phyloP scores from a whole-genome alignment of 1,284 basidiomycete species.

The Ustilago tritici region DNA sequence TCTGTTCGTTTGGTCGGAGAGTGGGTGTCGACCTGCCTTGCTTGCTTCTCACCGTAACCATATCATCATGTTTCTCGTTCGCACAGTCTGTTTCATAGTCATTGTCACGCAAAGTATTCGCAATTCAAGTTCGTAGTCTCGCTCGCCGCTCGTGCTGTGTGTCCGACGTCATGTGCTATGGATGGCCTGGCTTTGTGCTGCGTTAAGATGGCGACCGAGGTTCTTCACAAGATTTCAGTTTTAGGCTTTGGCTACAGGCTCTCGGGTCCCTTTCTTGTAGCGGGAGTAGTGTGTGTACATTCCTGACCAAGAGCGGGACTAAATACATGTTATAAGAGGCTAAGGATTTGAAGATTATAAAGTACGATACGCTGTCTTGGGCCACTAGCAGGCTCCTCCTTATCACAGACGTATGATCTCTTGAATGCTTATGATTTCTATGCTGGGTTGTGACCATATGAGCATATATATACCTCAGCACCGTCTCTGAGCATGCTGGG shows the following conservation, averaged over 20 bases:
- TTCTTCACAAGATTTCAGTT: background rate
- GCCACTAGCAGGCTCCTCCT: too few species aligned
- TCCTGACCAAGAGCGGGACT: too few species aligned
- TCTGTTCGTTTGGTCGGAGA: background rate
- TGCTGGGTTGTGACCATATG: too few species aligned
- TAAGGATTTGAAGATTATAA: too few species aligned
- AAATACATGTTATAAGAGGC: too few species aligned
- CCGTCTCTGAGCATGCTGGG: too few species aligned
- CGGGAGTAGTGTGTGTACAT: too few species aligned
- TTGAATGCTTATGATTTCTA: too few species aligned
- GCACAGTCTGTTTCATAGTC: conserved; percentile 6
- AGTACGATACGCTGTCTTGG: too few species aligned
- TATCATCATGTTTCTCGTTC: background rate
- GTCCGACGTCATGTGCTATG: background rate
- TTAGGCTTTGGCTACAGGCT: background rate
- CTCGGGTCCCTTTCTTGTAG: background rate
- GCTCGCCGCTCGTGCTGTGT: background rate
- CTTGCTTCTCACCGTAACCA: background rate
- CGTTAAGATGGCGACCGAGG: background rate
- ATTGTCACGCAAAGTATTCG: conserved; percentile 1
- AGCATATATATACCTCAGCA: too few species aligned
- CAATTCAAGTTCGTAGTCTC: background rate
- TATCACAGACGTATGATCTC: too few species aligned
- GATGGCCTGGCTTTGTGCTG: background rate
- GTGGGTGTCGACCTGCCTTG: background rate